Base-by-base conservation (phyloP, 495 filamentous ascomycete genomes). In the Aspergillus homomorphus region DNA sequence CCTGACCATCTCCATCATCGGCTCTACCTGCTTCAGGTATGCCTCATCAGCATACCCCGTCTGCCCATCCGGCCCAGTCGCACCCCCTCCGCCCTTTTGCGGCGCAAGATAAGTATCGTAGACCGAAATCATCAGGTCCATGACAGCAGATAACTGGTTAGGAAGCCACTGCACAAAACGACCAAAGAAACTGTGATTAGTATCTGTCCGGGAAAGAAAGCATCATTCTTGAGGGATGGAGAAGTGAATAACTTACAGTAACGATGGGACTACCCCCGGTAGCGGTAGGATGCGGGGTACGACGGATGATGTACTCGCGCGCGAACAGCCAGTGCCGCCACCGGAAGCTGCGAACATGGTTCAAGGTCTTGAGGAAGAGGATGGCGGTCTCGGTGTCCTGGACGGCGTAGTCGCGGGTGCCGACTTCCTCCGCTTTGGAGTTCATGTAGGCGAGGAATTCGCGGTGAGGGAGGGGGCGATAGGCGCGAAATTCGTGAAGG, bases 291-390 rank as follows among this genome's bases (percentile, higher is more conserved):
- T 96, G 89, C 0, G 75, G 78, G 0, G 89, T 94, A 57, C 85
- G 81, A 66, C 89, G 90, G 54, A 96, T 82, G 58, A 96, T 96
- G 62, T 96, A 96, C 79, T 96, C 92, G 20, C 90, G 77, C n/a
- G 91, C 91, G 64, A 96, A 96, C 60, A 91, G 85, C 92, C 92
- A 96, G 66, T 96, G 92, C 3, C 92, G 80, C 92, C 92, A 96
- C 58, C 92, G 77, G 75, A 96, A 96, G 64, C 92, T 90, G 52
- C 92, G 85, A 12, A 96, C 89, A 69, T 96, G 87, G 69, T 96
- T 85, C 20, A 96, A 71, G 0, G 84, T 79, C 62, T 80, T 77
- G 5, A 96, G 78, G 73, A 92, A 94, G 2, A 91, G 77, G 6
- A 86, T 72, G 2, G 74, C 77, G 8, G 73, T 77, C 52, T 73